Conservation (phyloP, 2,329 filamentous ascomycete species). For the Dryadomyces quercus-mongolicae region DNA sequence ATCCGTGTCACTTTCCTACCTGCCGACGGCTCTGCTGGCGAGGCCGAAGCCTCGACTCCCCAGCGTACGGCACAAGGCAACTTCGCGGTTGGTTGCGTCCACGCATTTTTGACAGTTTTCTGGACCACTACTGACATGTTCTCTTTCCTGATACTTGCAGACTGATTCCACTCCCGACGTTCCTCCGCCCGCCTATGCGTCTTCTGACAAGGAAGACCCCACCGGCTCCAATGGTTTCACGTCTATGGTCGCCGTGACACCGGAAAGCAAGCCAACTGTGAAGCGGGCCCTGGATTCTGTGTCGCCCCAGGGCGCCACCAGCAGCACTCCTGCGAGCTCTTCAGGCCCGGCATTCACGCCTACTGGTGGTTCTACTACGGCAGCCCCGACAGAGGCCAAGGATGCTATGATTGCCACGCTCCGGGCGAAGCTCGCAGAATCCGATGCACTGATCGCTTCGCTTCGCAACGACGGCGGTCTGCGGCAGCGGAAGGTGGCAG, state of each 20-base stretch:
- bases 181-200: constrained; percentile 19
- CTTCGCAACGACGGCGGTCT: constrained; percentile 62
- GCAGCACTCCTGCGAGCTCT: background rate
- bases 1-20: constrained; percentile 82
- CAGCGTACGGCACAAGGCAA: constrained; percentile 14
- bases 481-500: constrained; percentile 57
- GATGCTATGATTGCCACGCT: constrained; percentile 16
- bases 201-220: constrained; percentile 17
- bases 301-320: background rate
- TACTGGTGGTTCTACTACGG: constrained; percentile 7
- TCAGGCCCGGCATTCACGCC: constrained; percentile 1
- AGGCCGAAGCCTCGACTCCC: constrained; percentile 17
- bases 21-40: constrained; percentile 28
- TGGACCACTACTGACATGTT: background rate
- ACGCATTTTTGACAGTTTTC: background rate
- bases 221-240: constrained; percentile 11
- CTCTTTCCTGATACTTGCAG: constrained; percentile 9
- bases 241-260: background rate
- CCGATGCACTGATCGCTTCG: constrained; percentile 58
- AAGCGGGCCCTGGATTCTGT: constrained; percentile 9
- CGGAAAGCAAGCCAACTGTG: constrained; percentile 7
- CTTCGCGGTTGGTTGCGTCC: background rate
- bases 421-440: constrained; percentile 35
- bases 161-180: constrained; percentile 21
- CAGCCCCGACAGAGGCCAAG: constrained; percentile 2